Conservation (phyloP, 345 rosid genomes). For the Moricandia moricandioides region DNA sequence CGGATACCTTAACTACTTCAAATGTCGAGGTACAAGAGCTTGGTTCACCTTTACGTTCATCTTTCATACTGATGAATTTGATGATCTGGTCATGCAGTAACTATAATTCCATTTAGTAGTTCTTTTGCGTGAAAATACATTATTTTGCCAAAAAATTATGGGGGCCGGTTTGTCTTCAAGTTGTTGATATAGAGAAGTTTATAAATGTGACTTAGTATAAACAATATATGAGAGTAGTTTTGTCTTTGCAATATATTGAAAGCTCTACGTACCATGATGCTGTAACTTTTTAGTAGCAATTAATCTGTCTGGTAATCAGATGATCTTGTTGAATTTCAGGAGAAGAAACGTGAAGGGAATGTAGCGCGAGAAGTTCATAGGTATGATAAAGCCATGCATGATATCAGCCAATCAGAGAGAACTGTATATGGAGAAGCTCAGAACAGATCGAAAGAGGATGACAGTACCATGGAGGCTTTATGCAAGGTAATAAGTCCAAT, state of each 20-base stretch:
- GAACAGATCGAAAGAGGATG: too few species aligned
- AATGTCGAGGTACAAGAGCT: slow-evolving; percentile 28
- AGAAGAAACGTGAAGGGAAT: slow-evolving; percentile 7
- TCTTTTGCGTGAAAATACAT: background rate
- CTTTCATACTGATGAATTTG: slow-evolving; percentile 3
- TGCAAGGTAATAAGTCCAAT: too few species aligned
- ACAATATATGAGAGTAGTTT: too few species aligned
- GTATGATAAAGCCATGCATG: too few species aligned
- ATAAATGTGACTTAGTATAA: background rate
- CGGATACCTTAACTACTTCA: slow-evolving; percentile 13
- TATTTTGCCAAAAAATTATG: background rate
- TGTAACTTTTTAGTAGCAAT: background rate
- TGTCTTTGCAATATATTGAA: too few species aligned
- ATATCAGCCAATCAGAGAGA: too few species aligned
- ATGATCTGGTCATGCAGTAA: background rate
- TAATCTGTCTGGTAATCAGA: background rate
- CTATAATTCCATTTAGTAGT: background rate
- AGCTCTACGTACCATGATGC: too few species aligned
- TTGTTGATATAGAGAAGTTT: background rate
- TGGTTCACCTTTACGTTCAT: slow-evolving; percentile 17
- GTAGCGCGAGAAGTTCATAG: too few species aligned
- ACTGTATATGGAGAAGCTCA: too few species aligned
- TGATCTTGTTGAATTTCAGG: slow-evolving; percentile 45
- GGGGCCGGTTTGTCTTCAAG: background rate
- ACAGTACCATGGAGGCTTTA: too few species aligned